These are phyloP conservation scores for Barbarea vulgaris DNA, from an alignment of 345 rosid genomes.

Conservation along the genomic window DNA sequence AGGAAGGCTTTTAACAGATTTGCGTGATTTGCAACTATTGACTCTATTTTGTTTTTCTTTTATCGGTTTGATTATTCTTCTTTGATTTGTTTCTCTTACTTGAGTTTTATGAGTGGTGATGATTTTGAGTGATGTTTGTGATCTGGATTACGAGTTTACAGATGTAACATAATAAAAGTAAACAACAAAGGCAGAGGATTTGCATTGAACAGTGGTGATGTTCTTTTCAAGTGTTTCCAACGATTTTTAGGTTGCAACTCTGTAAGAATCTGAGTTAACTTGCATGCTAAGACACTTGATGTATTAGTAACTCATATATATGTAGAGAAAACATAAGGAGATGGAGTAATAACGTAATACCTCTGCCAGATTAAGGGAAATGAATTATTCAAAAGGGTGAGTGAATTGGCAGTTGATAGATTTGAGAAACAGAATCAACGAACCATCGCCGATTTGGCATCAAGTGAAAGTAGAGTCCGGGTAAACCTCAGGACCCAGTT, in stretches of 20 bases:
- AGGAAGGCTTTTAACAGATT: conserved; percentile 92
- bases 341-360: conserved; percentile 66
- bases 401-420: not conserved
- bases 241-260: not conserved
- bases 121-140: conserved; percentile 33
- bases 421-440: not conserved
- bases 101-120: conserved; percentile 21
- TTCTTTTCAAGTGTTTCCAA: conserved; percentile 3
- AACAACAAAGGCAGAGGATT: conserved; percentile 27
- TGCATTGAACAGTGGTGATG: conserved; percentile 1
- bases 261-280: too few species aligned
- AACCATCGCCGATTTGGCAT: conserved; percentile 81
- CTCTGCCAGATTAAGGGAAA: conserved; percentile 49
- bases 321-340: too few species aligned
- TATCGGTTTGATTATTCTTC: conserved; percentile 2
- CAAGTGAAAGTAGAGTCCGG: conserved; percentile 56
- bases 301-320: too few species aligned
- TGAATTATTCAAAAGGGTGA: not conserved
- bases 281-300: too few species aligned
- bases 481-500: conserved; percentile 76
- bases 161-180: conserved; percentile 26
- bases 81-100: conserved; percentile 17
- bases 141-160: conserved; percentile 20
- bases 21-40: conserved; percentile 56
- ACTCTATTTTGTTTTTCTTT: not conserved